phyloP scores from a whole-genome alignment of 2,329 filamentous ascomycete genomes.

The Achaetomium macrosporum region DNA sequence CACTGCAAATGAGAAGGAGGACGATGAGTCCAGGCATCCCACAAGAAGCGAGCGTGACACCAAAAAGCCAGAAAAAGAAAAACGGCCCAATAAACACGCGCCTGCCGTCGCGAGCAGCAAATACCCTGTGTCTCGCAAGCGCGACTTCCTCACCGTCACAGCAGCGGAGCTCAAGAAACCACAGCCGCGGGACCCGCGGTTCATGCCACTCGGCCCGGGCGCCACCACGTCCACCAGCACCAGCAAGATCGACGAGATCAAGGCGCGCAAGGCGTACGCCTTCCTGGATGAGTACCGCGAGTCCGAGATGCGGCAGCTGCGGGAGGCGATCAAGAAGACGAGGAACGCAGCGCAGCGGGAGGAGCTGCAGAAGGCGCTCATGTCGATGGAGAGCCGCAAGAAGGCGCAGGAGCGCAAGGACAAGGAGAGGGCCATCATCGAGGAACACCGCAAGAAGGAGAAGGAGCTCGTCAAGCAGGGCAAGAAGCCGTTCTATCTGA shows the following conservation, averaged over 20 bases:
- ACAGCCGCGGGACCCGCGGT: constrained; percentile 73
- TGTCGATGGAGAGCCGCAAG: constrained; percentile 72
- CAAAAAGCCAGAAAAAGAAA: constrained; percentile 33
- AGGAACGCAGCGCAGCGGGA: constrained; percentile 63
- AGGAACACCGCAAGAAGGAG: constrained; percentile 74
- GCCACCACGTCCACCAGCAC: constrained; percentile 25
- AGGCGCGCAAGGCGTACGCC: constrained; percentile 66
- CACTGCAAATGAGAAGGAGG: constrained; percentile 8
- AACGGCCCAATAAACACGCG: constrained; percentile 72
- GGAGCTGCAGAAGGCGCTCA: constrained; percentile 63
- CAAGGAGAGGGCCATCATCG: constrained; percentile 61
- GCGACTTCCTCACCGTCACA: constrained; percentile 63
- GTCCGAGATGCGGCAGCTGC: constrained; percentile 73
- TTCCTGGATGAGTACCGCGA: constrained; percentile 85
- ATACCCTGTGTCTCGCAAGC: constrained; percentile 72
- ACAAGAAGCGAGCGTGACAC: constrained; percentile 15
- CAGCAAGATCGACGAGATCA: constrained; percentile 47
- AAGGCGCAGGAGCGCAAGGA: constrained; percentile 66
- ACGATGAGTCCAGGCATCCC: constrained; percentile 32
- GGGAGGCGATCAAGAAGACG: constrained; percentile 56
- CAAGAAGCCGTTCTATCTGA: constrained; percentile 89
- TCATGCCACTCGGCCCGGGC: constrained; percentile 58
- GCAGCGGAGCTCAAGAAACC: constrained; percentile 53
- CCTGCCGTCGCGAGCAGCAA: constrained; percentile 79
- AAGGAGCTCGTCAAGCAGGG: constrained; percentile 80